Evolutionary conservation across 768 basidiomycete genomes (phyloP).

Genomic region (Sistotremastrum suecicum): DNA sequence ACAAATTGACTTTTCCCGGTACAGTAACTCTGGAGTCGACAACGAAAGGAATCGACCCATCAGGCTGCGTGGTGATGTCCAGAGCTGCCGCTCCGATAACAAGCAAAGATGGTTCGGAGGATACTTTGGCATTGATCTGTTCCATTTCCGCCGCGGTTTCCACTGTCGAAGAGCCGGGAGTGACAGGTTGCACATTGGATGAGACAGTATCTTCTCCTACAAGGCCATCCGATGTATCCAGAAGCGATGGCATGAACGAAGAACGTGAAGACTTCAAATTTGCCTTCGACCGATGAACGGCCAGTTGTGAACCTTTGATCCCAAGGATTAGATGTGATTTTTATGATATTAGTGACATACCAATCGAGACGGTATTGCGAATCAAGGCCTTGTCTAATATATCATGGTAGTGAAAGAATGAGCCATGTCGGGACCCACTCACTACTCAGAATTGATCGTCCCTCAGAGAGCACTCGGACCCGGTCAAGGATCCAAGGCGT

Average conservation of each 20-base stretch:
- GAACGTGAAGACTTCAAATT: too few species aligned
- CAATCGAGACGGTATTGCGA: constrained; percentile 75
- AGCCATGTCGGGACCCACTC: constrained; percentile 14
- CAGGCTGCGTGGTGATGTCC: constrained; percentile 60
- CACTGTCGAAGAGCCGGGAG: too few species aligned
- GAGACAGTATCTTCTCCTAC: too few species aligned
- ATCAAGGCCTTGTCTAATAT: constrained; percentile 69
- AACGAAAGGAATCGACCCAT: constrained; percentile 19
- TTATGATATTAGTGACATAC: constrained; percentile 24
- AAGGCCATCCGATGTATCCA: too few species aligned
- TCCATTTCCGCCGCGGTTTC: too few species aligned
- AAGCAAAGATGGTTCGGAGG: constrained; percentile 25
- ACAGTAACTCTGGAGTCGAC: constrained; percentile 46
- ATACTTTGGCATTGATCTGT: too few species aligned
- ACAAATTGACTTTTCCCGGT: constrained; percentile 60
- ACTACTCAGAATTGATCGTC: constrained; percentile 63
- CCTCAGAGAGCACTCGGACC: constrained; percentile 66
- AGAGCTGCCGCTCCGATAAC: constrained; percentile 82
- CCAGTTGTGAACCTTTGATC: too few species aligned
- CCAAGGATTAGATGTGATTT: too few species aligned
- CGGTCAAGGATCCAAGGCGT: constrained; percentile 90
- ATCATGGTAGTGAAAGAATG: not conserved
- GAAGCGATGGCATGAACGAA: too few species aligned
- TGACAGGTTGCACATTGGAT: too few species aligned
- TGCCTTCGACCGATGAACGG: constrained; percentile 19